Percentiles rank a stretch among this genome's conserved stretches.
These are phyloP conservation scores for Torulaspora quercuum DNA, from an alignment of 805 yeast species.

Conservation along the genomic window DNA sequence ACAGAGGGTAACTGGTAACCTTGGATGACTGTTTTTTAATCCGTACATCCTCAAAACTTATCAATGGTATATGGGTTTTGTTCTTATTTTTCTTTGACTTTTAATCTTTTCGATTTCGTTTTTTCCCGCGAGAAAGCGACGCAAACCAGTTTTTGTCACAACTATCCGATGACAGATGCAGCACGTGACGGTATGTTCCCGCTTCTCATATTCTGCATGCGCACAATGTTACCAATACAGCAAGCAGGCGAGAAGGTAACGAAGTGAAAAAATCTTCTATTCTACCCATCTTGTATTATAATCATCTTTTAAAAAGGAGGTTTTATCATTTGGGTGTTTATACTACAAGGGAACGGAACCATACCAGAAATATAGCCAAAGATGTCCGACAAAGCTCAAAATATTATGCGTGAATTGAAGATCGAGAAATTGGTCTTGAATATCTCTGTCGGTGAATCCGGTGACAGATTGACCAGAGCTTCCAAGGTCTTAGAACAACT, in stretches of 20 bases:
- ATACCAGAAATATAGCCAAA: constrained; percentile 25
- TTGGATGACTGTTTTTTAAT: neutral
- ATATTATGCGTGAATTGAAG: constrained; percentile 98
- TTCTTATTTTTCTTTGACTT: neutral
- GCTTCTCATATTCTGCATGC: too few relatives aligned
- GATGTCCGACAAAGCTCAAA: constrained; percentile 63
- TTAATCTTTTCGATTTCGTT: neutral
- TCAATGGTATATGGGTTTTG: neutral
- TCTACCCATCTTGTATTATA: too few relatives aligned
- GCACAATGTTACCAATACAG: too few relatives aligned
- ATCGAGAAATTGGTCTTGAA: constrained; percentile 99
- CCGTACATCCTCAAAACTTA: neutral
- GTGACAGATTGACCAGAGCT: constrained; percentile 99
- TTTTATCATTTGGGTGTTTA: too few relatives aligned
- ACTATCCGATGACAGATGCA: too few relatives aligned
- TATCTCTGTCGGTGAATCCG: constrained; percentile 99
- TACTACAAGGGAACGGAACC: constrained; percentile 3
- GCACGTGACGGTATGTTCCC: too few relatives aligned
- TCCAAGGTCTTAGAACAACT: constrained; percentile 99
- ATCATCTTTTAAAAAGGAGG: too few relatives aligned
- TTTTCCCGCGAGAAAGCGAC: neutral
- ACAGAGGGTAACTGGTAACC: neutral
- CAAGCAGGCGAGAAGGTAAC: too few relatives aligned
- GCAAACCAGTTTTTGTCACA: too few relatives aligned
- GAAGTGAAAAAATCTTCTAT: too few relatives aligned